Conservation (phyloP, 441 rosid species). For the Erysimum cheiri region DNA sequence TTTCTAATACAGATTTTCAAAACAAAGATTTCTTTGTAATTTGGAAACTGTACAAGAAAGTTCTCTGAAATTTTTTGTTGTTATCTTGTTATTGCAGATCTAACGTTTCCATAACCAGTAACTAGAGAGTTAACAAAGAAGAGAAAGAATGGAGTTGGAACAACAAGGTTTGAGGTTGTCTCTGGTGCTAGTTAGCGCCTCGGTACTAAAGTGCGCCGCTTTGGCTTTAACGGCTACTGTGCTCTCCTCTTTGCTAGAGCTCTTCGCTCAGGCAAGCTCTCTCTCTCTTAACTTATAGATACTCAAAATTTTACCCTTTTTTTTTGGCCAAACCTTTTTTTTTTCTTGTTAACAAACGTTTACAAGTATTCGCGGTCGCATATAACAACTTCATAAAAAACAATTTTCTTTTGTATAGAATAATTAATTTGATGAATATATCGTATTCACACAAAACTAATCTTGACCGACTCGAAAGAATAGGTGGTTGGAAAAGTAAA, state of each 20-base stretch:
- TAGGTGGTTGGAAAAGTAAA: slow-evolving; percentile 38
- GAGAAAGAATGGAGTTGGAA: slow-evolving; percentile 32
- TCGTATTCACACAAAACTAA: slow-evolving; percentile 11
- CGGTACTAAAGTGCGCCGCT: slow-evolving; percentile 56
- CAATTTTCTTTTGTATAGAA: no score
- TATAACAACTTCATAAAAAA: not conserved
- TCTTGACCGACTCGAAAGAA: slow-evolving; percentile 34
- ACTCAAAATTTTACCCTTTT: no score
- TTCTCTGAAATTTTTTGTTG: not conserved
- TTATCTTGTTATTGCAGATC: slow-evolving; percentile 29
- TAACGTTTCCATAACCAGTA: not conserved
- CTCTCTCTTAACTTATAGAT: no score
- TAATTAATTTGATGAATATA: not conserved
- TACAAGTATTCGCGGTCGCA: slow-evolving; percentile 11
- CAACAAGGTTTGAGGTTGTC: slow-evolving; percentile 33
- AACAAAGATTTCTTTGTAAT: not conserved
- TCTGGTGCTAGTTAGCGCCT: not conserved
- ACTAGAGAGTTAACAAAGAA: slow-evolving; percentile 21
- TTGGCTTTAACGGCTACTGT: slow-evolving; percentile 54
- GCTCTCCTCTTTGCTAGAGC: slow-evolving; percentile 50
- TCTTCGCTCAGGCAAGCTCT: slow-evolving; percentile 51
- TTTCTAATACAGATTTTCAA: not conserved
- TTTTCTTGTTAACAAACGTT: slow-evolving; percentile 7
- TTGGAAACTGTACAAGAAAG: not conserved
- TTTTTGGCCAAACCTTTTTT: not conserved